Conservation (phyloP, 1,284 basidiomycete genomes). For the Rhodotorula sp. region DNA sequence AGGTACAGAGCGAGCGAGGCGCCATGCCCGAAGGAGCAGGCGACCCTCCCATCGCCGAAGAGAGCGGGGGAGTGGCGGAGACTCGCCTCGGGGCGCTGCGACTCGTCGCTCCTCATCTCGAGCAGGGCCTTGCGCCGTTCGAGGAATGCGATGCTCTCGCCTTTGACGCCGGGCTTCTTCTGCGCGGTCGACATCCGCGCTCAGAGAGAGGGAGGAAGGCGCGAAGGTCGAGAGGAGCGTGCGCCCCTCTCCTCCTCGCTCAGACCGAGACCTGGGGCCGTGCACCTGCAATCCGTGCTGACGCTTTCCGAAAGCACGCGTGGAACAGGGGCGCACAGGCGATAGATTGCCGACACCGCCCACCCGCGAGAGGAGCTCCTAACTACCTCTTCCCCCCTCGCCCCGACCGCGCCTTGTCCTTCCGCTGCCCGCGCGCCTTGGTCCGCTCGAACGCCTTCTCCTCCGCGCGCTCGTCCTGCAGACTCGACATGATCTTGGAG, state of each 20-base stretch:
- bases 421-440: constrained; percentile 63
- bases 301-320: no score
- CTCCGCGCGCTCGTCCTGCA: constrained; percentile 90
- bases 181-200: no score
- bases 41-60: no score
- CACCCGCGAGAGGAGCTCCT: no score
- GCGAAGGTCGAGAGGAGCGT: neutral
- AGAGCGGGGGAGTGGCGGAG: no score
- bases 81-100: no score
- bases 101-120: neutral
- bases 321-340: no score
- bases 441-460: constrained; percentile 78
- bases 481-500: constrained; percentile 72
- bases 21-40: no score
- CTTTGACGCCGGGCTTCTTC: neutral
- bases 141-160: neutral
- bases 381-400: constrained; percentile 52
- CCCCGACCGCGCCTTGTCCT: constrained; percentile 70
- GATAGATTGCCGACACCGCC: no score
- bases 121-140: neutral
- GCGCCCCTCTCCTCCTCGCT: neutral
- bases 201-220: no score
- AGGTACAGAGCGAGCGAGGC: no score
- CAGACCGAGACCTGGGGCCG: neutral
- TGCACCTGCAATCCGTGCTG: no score